Conservation (phyloP, 495 filamentous ascomycete species). For the Aspergillus ellipticus region DNA sequence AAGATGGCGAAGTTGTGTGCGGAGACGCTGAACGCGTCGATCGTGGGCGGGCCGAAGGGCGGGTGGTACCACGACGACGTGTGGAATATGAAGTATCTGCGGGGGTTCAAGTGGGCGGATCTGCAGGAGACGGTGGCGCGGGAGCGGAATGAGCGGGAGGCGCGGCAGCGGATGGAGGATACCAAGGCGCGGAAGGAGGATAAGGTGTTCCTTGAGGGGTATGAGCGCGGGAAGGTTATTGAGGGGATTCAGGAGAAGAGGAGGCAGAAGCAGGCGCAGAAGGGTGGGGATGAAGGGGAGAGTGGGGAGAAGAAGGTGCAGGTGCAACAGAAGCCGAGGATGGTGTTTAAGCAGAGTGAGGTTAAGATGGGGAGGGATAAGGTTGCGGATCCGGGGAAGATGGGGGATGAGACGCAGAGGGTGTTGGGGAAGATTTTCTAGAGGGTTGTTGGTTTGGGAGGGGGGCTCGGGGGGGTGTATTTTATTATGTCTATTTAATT, state of each 20-base stretch:
- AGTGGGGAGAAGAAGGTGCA: constrained; percentile 25
- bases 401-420: constrained; percentile 67
- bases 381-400: constrained; percentile 38
- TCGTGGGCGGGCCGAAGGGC: constrained; percentile 82
- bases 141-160: constrained; percentile 67
- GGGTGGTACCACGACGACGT: constrained; percentile 90
- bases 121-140: constrained; percentile 30
- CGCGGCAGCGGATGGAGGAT: constrained; percentile 77
- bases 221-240: constrained; percentile 78
- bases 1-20: constrained; percentile 77
- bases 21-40: constrained; percentile 80
- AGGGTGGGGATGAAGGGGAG: constrained; percentile 18
- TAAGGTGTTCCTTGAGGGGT: constrained; percentile 73
- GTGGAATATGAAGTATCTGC: constrained; percentile 79
- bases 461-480: neutral
- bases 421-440: constrained; percentile 81
- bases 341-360: constrained; percentile 74
- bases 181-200: constrained; percentile 74
- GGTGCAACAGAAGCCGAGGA: too few relatives aligned
- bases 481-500: too few relatives aligned
- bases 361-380: constrained; percentile 32
- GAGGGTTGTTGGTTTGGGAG: too few relatives aligned
- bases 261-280: constrained; percentile 53
- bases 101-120: constrained; percentile 76
- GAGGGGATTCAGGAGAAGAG: constrained; percentile 65